Percentiles rank a stretch among this genome's conserved stretches.
These are phyloP conservation scores for Ustilago curta DNA, from an alignment of 1,284 basidiomycete genomes.

Conservation along the genomic window DNA sequence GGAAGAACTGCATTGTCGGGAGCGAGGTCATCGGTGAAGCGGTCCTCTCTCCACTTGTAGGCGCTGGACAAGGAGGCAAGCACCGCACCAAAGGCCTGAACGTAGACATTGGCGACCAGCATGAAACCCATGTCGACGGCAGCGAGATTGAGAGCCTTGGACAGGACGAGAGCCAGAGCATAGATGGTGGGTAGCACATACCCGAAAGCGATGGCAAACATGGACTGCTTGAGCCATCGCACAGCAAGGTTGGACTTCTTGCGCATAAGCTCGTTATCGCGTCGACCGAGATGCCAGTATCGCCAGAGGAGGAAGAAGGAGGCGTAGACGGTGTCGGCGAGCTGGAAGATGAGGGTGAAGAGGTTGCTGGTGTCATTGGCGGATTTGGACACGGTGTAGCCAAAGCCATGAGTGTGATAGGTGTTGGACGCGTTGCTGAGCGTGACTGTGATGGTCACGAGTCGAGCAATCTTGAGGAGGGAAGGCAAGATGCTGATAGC, in stretches of 20 bases:
- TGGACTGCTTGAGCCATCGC: conserved; percentile 39
- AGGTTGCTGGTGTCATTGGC: conserved; percentile 42
- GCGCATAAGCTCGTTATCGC: conserved; percentile 42
- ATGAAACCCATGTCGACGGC: conserved; percentile 50
- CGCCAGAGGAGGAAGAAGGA: conserved; percentile 46
- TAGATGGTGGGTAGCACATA: conserved; percentile 49
- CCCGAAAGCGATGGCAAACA: conserved; percentile 48
- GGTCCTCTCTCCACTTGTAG: conserved; percentile 54
- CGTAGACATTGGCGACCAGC: conserved; percentile 57
- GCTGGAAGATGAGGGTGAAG: conserved; percentile 45
- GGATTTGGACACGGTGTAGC: conserved; percentile 22
- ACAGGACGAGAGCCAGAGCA: conserved; percentile 41
- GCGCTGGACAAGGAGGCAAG: conserved; percentile 43
- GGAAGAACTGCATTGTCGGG: conserved; percentile 48
- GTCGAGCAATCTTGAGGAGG: conserved; percentile 41
- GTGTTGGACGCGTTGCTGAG: conserved; percentile 15
- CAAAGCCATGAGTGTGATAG: conserved; percentile 20
- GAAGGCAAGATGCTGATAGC: conserved; percentile 42
- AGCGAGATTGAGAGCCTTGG: conserved; percentile 20
- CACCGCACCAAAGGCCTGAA: conserved; percentile 50
- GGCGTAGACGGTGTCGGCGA: conserved; percentile 47
- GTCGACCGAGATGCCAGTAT: conserved; percentile 48
- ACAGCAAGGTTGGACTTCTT: conserved; percentile 18
- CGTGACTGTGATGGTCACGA: conserved; percentile 46
- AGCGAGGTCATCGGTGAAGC: conserved; percentile 42